Base-by-base conservation (phyloP, 2,329 filamentous ascomycete species). In the Xylaria multiplex region DNA sequence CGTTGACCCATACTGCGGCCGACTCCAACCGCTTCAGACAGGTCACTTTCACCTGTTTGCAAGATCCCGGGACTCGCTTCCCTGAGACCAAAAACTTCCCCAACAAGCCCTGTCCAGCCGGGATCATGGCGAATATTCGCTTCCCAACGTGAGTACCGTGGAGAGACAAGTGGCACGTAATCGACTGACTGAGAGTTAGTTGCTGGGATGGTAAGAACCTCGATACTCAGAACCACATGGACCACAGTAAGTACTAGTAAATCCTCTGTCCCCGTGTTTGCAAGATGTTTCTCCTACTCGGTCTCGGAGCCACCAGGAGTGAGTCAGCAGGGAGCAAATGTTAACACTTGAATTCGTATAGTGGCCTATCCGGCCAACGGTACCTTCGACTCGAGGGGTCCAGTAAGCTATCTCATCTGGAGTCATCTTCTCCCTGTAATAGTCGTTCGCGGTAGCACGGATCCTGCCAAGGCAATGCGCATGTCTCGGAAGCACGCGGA, bases 81-180 rank as follows among this genome's bases (percentile, higher is more conserved):
- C 76, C 75, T 27, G 81, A 81, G 71, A 79, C 78, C 1, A 74
- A 77, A 57, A 73, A 78, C 62, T 77, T 83, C 58, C 81, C 80
- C 2, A 73, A 71, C 19, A 73, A 70, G 24, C 74, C 78, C 9
- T 83, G 81, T 68, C 76, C 77, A 42, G 53, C 53, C 43, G 53
- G 53, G 9, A 55, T 82, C 62, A 79, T 81, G 68, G 79, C 80
- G 5, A 83, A 80, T 30, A 76, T 82, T 30, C 79, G 78, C 3
- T 83, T 83, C 69, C 81, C 81, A 1, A 80, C 79, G 82, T 85
- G 13, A 86, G 89, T 70, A 87, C n/a, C 8, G 6, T 30, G 14
- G 70, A 43, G 69, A 46, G 69, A 56, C 66, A 48, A 6, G 27
- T n/a, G 13, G 14, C 30, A n/a, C 37, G 42, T 22, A 14, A 22